phyloP scores from a whole-genome alignment of 2,329 filamentous ascomycete genomes.

The Exophiala aquamarina region DNA sequence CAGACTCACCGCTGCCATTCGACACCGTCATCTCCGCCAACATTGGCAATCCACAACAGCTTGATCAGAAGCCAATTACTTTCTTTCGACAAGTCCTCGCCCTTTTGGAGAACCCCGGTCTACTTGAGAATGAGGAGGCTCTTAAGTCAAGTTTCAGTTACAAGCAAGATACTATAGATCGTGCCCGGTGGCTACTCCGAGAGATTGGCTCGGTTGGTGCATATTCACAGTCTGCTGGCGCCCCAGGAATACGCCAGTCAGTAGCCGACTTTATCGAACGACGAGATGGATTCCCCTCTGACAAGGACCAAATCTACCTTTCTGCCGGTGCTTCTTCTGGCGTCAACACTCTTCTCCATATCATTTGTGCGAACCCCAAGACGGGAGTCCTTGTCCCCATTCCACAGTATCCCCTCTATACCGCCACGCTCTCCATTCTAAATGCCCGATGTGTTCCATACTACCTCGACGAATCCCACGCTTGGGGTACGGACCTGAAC shows the following conservation, averaged over 20 bases:
- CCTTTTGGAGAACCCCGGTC: constrained; percentile 81
- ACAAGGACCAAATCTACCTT: constrained; percentile 81
- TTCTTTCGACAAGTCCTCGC: constrained; percentile 98
- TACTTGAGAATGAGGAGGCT: constrained; percentile 81
- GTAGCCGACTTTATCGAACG: constrained; percentile 90
- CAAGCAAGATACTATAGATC: constrained; percentile 82
- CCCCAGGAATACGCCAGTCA: constrained; percentile 80
- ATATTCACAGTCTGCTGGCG: constrained; percentile 93
- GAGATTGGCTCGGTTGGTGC: constrained; percentile 89
- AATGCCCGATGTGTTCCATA: constrained; percentile 89
- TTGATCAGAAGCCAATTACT: constrained; percentile 97
- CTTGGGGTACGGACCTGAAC: constrained; percentile 86
- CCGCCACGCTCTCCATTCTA: constrained; percentile 82
- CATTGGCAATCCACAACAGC: constrained; percentile 97
- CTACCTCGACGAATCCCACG: constrained; percentile 80
- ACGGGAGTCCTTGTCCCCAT: constrained; percentile 91
- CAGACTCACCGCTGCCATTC: constrained; percentile 70
- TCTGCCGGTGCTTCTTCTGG: constrained; percentile 89
- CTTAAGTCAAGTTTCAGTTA: constrained; percentile 76
- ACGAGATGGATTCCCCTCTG: constrained; percentile 84
- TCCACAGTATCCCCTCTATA: constrained; percentile 97
- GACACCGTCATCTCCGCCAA: constrained; percentile 92
- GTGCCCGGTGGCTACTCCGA: constrained; percentile 76
- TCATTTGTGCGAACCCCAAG: constrained; percentile 75
- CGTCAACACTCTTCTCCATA: constrained; percentile 87